Evolutionary conservation across 805 yeast species (phyloP).

Genomic region (Pichia occidentalis): DNA sequence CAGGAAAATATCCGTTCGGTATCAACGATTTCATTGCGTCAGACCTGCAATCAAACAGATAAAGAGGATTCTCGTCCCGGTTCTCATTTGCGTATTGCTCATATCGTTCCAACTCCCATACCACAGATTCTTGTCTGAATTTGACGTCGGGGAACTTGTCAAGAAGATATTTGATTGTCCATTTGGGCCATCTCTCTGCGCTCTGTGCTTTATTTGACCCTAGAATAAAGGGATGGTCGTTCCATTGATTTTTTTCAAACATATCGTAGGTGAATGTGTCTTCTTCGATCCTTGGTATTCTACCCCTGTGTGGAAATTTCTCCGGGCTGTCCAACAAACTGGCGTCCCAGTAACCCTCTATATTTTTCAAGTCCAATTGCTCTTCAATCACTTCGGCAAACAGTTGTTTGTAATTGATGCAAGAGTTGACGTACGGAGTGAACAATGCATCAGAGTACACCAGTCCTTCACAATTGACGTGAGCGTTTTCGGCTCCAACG

Average conservation of each 20-base stretch:
- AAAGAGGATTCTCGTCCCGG: constrained; percentile 77
- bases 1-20: constrained; percentile 11
- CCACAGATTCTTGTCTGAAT: constrained; percentile 81
- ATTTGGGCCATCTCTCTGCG: constrained; percentile 51
- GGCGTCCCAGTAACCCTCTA: constrained; percentile 13
- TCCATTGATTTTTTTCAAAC: constrained; percentile 38
- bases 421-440: constrained; percentile 78
- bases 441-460: constrained; percentile 74
- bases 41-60: constrained; percentile 76
- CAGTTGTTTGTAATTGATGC: constrained; percentile 48
- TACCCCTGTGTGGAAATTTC: constrained; percentile 21
- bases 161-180: constrained; percentile 49
- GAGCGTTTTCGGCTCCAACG: constrained; percentile 21
- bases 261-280: constrained; percentile 33
- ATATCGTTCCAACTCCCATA: constrained; percentile 66
- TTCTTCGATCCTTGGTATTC: constrained; percentile 51
- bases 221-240: constrained; percentile 51
- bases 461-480: constrained; percentile 37
- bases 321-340: constrained; percentile 7
- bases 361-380: constrained; percentile 28
- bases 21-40: constrained; percentile 51
- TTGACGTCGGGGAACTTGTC: constrained; percentile 49
- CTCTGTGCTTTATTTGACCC: constrained; percentile 16
- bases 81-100: constrained; percentile 54
- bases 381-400: constrained; percentile 45